Base-by-base conservation (phyloP, 148 eudicot species). In the Camellia japonica region DNA sequence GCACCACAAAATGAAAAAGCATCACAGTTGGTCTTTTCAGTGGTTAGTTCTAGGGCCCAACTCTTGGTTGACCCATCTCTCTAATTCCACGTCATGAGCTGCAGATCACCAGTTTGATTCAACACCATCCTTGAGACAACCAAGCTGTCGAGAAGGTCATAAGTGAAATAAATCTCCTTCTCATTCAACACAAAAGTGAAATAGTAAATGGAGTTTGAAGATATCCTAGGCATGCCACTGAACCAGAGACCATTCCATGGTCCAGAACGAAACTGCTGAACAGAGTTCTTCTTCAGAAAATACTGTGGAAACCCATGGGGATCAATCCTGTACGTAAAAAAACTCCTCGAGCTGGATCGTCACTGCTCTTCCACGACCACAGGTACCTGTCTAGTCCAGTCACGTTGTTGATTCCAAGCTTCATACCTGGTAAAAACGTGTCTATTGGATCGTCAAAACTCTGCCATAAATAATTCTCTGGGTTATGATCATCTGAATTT, bases 1-100 rank as follows among this genome's bases (percentile, higher is more conserved):
- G 49, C 65, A 5, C 87, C 87, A 75, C 87, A 85, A 15, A 56
- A 11, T 7, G 73, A 78, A 55, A 82, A 85, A 44, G 66, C 6
- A 47, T 47, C 51, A 6, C 51, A 47, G 0, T 47, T 47, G 6
- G 51, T 3, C 51, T 23, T 23, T 23, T 23, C 0, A 47, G 4
- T 6, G 18, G 18, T 13, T 2, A 58, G 11, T 10, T 58, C 13
- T 10, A 4, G 61, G 18, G 11, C 9, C 61, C 61, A 58, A 58
- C 18, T 58, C 18, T 58, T 10, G 61, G 61, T 58, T 58, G 12
- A 10, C 3, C 11, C 13, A 58, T 15, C 61, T 3, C 7, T 10
- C 3, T 1, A 10, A 10, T 5, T 58, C 61, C 23, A 23, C 23
- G 23, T 23, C 23, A 23, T 23, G 23, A 23, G 0, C 18, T 58